Conservation (phyloP, 2,329 filamentous ascomycete genomes). For the Chalaropsis thielavioides region DNA sequence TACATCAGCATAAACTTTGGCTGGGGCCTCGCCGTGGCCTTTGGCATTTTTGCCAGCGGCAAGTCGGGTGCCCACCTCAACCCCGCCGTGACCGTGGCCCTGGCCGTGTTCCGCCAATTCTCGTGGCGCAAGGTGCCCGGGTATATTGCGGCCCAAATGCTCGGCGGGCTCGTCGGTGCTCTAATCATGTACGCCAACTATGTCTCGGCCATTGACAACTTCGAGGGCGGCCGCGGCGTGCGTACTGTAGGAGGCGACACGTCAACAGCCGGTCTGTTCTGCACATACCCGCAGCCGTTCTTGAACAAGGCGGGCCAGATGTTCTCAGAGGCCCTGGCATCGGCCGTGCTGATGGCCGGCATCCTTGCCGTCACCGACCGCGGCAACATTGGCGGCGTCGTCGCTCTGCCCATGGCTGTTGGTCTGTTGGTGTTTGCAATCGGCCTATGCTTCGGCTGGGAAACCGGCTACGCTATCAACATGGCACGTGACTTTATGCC, state of each 20-base stretch:
- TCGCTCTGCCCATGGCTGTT: slow-evolving; percentile 24
- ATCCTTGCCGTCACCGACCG: slow-evolving; percentile 55
- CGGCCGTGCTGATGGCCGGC: slow-evolving; percentile 52
- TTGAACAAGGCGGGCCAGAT: slow-evolving; percentile 46
- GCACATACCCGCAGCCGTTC: slow-evolving; percentile 55
- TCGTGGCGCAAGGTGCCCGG: slow-evolving; percentile 56
- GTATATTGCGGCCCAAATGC: slow-evolving; percentile 50
- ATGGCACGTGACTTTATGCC: slow-evolving; percentile 59
- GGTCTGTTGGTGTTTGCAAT: slow-evolving; percentile 52
- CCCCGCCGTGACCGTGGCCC: slow-evolving; percentile 55
- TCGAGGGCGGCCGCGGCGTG: slow-evolving; percentile 45
- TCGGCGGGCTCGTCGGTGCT: slow-evolving; percentile 51
- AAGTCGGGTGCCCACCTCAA: slow-evolving; percentile 56
- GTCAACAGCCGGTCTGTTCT: slow-evolving; percentile 56
- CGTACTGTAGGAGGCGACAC: slow-evolving; percentile 46
- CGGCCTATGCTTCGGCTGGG: slow-evolving; percentile 59
- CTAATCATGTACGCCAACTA: slow-evolving; percentile 50
- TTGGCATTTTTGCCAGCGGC: slow-evolving; percentile 51
- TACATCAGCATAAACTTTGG: slow-evolving; percentile 38
- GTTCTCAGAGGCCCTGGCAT: slow-evolving; percentile 58
- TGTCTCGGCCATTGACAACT: slow-evolving; percentile 46
- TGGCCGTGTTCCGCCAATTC: slow-evolving; percentile 52
- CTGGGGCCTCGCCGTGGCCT: slow-evolving; percentile 49
- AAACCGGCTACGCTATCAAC: slow-evolving; percentile 65
- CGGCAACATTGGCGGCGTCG: slow-evolving; percentile 38